A percentile compares a stretch with the other conserved stretches of the same genome.
Evolutionary conservation across 1,284 basidiomycete species (phyloP).

Genomic region (Apiotrichum porosum): DNA sequence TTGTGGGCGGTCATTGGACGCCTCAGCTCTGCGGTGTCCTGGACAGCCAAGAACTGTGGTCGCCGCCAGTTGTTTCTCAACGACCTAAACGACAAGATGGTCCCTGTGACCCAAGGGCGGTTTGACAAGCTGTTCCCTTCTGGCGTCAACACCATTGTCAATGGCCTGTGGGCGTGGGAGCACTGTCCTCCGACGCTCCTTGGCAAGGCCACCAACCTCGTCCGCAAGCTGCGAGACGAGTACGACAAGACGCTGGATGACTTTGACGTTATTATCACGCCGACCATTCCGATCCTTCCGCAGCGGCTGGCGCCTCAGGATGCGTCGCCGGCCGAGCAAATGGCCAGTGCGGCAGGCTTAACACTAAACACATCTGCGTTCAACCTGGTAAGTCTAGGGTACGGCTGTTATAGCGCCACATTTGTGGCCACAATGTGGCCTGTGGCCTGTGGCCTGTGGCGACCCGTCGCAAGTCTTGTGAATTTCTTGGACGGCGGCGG

Average conservation of each 20-base stretch:
- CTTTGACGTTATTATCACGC: slow-evolving; percentile 53
- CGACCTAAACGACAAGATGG: slow-evolving; percentile 45
- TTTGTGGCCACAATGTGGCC: background rate
- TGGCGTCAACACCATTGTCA: slow-evolving; percentile 10
- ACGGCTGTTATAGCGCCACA: background rate
- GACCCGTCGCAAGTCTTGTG: background rate
- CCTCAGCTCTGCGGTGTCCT: slow-evolving; percentile 28
- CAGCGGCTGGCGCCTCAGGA: slow-evolving; percentile 10
- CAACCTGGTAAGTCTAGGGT: slow-evolving; percentile 25
- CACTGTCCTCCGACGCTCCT: slow-evolving; percentile 24
- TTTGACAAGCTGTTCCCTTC: slow-evolving; percentile 38
- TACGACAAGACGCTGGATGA: slow-evolving; percentile 48
- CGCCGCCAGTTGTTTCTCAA: slow-evolving; percentile 48
- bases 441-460: too few relatives aligned
- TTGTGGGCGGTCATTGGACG: slow-evolving; percentile 27
- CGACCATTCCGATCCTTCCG: slow-evolving; percentile 43
- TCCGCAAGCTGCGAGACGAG: slow-evolving; percentile 49
- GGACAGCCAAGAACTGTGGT: slow-evolving; percentile 36
- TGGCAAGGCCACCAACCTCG: slow-evolving; percentile 31
- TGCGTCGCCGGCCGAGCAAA: slow-evolving; percentile 13
- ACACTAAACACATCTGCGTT: slow-evolving; percentile 31
- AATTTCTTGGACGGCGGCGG: too few relatives aligned
- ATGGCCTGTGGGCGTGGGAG: slow-evolving; percentile 25
- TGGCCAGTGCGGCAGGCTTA: slow-evolving; percentile 24
- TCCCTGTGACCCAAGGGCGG: slow-evolving; percentile 51